These are phyloP conservation scores for Ogataea sp. DNA, from an alignment of 805 yeast species.

Conservation along the genomic window DNA sequence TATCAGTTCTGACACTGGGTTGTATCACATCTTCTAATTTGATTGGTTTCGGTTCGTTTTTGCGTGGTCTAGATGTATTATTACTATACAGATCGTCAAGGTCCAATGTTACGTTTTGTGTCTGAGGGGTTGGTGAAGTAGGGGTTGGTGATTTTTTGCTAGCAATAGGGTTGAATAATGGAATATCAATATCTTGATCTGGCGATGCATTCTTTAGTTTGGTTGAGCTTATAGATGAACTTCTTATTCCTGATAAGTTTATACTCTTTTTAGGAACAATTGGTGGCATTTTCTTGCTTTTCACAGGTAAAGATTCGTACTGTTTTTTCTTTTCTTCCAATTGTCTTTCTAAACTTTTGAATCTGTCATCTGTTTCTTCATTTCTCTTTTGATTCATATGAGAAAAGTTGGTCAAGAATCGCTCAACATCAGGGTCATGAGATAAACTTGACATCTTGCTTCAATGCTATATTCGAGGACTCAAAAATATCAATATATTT, in stretches of 20 bases:
- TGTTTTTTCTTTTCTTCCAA: slow-evolving; percentile 11
- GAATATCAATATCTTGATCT: no score
- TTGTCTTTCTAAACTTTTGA: slow-evolving; percentile 11
- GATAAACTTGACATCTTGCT: slow-evolving; percentile 1
- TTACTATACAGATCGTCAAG: slow-evolving; percentile 3
- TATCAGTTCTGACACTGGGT: slow-evolving; percentile 3
- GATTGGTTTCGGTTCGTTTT: slow-evolving; percentile 16
- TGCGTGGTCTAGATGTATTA: background rate
- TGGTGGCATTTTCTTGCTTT: slow-evolving; percentile 17
- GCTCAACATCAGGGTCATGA: slow-evolving; percentile 18
- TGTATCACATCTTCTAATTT: slow-evolving; percentile 15
- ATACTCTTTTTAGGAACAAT: slow-evolving; percentile 19
- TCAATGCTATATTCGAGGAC: no score
- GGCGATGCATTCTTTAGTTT: no score
- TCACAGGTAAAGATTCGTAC: slow-evolving; percentile 13
- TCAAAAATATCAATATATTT: no score
- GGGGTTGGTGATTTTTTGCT: background rate
- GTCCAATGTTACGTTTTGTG: slow-evolving; percentile 4
- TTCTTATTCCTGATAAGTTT: no score
- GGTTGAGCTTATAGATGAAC: no score
- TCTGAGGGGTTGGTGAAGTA: slow-evolving; percentile 1
- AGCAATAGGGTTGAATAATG: background rate
- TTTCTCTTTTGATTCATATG: slow-evolving; percentile 10
- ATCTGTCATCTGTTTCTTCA: slow-evolving; percentile 12
- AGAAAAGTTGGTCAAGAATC: slow-evolving; percentile 15